These are phyloP conservation scores for Aureobasidium sp. DNA, from an alignment of 2,329 filamentous ascomycete species.

Conservation along the genomic window DNA sequence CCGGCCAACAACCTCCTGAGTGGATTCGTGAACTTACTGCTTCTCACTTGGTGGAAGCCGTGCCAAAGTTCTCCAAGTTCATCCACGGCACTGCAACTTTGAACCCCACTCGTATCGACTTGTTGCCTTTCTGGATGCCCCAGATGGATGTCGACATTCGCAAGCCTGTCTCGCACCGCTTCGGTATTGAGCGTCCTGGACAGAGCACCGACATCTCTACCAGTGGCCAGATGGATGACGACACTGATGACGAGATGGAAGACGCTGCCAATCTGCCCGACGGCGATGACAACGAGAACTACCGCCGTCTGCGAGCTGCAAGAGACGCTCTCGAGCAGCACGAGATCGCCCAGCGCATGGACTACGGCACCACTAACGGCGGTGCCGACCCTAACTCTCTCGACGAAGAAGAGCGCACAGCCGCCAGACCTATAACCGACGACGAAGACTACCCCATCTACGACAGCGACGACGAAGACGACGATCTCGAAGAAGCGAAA, in stretches of 20 bases:
- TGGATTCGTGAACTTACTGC: slow-evolving; percentile 93
- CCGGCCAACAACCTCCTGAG: slow-evolving; percentile 87
- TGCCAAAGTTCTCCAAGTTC: slow-evolving; percentile 98
- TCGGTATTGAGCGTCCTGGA: slow-evolving; percentile 78
- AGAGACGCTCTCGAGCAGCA: slow-evolving; percentile 46
- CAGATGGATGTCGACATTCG: slow-evolving; percentile 98
- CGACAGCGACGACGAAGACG: slow-evolving; percentile 73
- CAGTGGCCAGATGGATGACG: slow-evolving; percentile 69
- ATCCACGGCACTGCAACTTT: slow-evolving; percentile 89
- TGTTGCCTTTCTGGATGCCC: slow-evolving; percentile 94
- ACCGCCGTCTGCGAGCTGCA: slow-evolving; percentile 44
- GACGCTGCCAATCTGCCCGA: slow-evolving; percentile 37
- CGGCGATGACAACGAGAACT: slow-evolving; percentile 37
- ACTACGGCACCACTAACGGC: slow-evolving; percentile 36
- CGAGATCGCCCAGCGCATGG: slow-evolving; percentile 41
- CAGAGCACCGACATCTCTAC: slow-evolving; percentile 69
- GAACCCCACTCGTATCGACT: slow-evolving; percentile 78
- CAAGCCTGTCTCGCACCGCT: slow-evolving; percentile 80
- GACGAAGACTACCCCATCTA: slow-evolving; percentile 76
- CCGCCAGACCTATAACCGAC: slow-evolving; percentile 49
- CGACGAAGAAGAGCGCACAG: slow-evolving; percentile 80
- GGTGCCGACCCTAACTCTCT: slow-evolving; percentile 38
- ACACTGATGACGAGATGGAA: slow-evolving; percentile 61
- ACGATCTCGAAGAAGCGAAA: slow-evolving; percentile 70
- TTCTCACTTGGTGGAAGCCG: slow-evolving; percentile 94